Evolutionary conservation across 768 basidiomycete genomes (phyloP), one percentile per base, ranked within the genome.

Genomic region (Podaxis sp.): DNA sequence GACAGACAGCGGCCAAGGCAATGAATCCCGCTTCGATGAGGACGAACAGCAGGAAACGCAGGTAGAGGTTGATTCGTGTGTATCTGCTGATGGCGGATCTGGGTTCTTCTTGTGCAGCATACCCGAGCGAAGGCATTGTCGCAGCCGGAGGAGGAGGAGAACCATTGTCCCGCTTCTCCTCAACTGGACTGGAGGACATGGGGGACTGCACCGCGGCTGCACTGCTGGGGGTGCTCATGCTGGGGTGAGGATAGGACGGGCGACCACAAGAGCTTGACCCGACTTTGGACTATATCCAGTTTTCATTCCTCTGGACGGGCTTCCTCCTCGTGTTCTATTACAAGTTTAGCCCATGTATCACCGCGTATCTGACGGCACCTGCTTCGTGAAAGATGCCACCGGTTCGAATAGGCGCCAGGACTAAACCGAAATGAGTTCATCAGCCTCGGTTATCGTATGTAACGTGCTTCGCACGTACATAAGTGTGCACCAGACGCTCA

Each of bases 1-100:
- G 55, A 27, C 61, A 62, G n/a, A 22, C 22, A 17, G 61, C 61
- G 6, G 54, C 61, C 2, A 62, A 19, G 22, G 41, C 37, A 25
- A 62, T 62, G 47, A 55, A 62, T 15, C 13, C 61, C 1, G 22
- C 46, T 27, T 62, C 54, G 37, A 62, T 47, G 25, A 50, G 1
- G 55, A 37, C 22, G 43, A 62, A 62, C 19, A 29, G 11, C 17
- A 56, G 17, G 3, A 62, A 40, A 24, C 61, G 54, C 12, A 49
- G 17, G 46, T 40, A 49, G 36, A 56, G 56, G 3, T 43, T 41
- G 6, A 29, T 5, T 40, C 43, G 40, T 4, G 22, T 36, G 12
- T n/a, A 37, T 15, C 13, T 40, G 46, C 43, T 49, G 37, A 60
- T 47, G 40, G 24, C 51, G 37, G 51, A 13, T 15, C 27, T 36